phyloP scores from a whole-genome alignment of 1,284 basidiomycete genomes.

The Ustilago curta region DNA sequence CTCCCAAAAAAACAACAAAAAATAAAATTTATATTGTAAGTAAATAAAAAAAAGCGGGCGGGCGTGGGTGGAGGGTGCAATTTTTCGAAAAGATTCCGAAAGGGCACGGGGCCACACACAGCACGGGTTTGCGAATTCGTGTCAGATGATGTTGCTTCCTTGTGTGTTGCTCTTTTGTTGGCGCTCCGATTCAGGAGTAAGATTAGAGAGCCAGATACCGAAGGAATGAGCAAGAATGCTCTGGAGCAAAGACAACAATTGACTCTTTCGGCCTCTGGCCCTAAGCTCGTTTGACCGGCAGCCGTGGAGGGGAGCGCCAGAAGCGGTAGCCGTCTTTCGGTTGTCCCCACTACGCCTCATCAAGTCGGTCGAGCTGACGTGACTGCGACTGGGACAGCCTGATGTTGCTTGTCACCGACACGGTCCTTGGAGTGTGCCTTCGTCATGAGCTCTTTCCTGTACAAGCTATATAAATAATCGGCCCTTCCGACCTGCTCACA shows the following conservation, averaged over 20 bases:
- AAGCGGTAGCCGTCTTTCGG: conserved; percentile 10
- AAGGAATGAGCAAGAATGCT: conserved; percentile 6
- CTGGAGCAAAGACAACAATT: conserved; percentile 30
- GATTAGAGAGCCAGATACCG: background rate
- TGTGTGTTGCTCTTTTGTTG: background rate
- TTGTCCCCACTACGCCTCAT: background rate
- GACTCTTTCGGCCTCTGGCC: conserved; percentile 11
- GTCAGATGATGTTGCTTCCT: conserved; percentile 47
- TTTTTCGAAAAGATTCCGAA: conserved; percentile 9
- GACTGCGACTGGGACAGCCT: background rate
- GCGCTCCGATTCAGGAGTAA: no score
- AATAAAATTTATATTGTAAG: conserved; percentile 4
- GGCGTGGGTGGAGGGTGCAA: conserved; percentile 35
- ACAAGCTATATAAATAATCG: conserved; percentile 31
- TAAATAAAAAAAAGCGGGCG: background rate
- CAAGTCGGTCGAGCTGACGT: background rate
- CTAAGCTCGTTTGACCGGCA: conserved; percentile 20
- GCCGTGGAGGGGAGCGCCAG: conserved; percentile 20
- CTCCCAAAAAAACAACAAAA: conserved; percentile 1
- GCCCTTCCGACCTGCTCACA: conserved; percentile 17
- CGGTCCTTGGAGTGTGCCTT: background rate
- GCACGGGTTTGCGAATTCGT: conserved; percentile 20
- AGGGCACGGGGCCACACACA: conserved; percentile 10
- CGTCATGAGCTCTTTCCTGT: background rate
- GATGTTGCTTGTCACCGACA: background rate